Evolutionary conservation across 75 land plant genomes (phyloP), one percentile per base, ranked within the genome.

Genomic region (Isoetes taiwanensis): DNA sequence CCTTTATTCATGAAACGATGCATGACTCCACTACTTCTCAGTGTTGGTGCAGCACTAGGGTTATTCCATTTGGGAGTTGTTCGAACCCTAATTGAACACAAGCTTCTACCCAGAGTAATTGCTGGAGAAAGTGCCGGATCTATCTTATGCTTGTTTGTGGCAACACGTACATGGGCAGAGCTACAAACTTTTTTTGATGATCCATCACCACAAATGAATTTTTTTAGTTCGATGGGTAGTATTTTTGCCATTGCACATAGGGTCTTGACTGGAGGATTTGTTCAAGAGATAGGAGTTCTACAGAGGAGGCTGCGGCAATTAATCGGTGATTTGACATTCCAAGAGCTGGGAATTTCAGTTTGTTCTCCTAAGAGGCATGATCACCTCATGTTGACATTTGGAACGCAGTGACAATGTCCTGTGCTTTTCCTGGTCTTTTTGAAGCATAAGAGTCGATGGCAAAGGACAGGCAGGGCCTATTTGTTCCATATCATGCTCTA

Each of bases 371-470:
- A 96, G 56, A 77, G 70, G 64, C 99, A 85, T 54, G 99, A 94
- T 89, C 99, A 2, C 99, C 99, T 30, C 96, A 94, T 71, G 99
- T 94, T 34, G 86, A 89, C 16, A 94, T 94, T 38, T 94, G 99
- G 99, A 94, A 96, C 65, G 99, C 99, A 5, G 96, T 94, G 46
- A 94, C 99, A 16, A 96, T 96, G 25, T 94, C 99, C 35, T 94
- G 99, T 76, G 99, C 99, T 0, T 94, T 94, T 35, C 99, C 99
- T 2, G 99, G 99, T 23, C 80, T 94, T 27, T 94, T 89, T 71
- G 91, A 94, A 68, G 99, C 99, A 3, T 96, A 94, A 55, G 97
- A 94, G 63, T 76, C 89, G 33, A 89, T 94, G 99, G 99, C 99
- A 2, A 94, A 94, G 73, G 82, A 94, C 54, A 69, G 96, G 42